Evolutionary conservation across 768 basidiomycete species (phyloP), one percentile per base, ranked within the genome.

Genomic region (Arthromyces matolae): DNA sequence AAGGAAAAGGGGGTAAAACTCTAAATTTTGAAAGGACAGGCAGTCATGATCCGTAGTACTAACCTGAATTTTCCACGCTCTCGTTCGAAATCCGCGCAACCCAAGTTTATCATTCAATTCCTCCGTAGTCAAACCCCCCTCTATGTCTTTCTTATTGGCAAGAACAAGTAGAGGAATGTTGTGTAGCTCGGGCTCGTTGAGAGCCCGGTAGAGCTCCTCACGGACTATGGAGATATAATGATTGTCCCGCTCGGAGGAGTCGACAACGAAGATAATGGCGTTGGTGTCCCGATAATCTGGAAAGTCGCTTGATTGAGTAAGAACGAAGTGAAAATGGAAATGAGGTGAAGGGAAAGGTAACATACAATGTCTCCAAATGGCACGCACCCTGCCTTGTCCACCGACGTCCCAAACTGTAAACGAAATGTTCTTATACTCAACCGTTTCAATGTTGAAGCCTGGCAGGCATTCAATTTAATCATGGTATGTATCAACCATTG

Each of bases 361-460:
- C 93, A 64, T 64, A 96, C 96, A 99, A 78, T 99, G 96, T 84
- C 95, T 92, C 96, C 96, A 99, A 60, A 98, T 84, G 59, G 95
- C 95, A 62, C 95, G 86, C 71, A 98, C 98, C 86, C 98, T 99
- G 76, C 98, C 95, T 76, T 99, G 95, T 62, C 95, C 96, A 82
- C 96, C 96, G 55, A 99, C 96, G 73, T 99, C 96, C 96, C 96
- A 98, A 36, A 98, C 96, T 19, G 95, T 99, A 83, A 99, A 99
- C 20, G 93, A 96, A 57, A 98, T 97, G 79, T 98, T 99, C 82
- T 97, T 98, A 77, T 99, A 98, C 71, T 98, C 95, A 58, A 99
- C 96, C 52, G 96, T 98, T 80, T 99, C 96, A 60, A 99, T 96
- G 68, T 99, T 99, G 80, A 99, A 99, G 51, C 96, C 96, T 97